These are phyloP conservation scores for Aleurites moluccanus DNA, from an alignment of 441 rosid genomes.

Conservation along the genomic window DNA sequence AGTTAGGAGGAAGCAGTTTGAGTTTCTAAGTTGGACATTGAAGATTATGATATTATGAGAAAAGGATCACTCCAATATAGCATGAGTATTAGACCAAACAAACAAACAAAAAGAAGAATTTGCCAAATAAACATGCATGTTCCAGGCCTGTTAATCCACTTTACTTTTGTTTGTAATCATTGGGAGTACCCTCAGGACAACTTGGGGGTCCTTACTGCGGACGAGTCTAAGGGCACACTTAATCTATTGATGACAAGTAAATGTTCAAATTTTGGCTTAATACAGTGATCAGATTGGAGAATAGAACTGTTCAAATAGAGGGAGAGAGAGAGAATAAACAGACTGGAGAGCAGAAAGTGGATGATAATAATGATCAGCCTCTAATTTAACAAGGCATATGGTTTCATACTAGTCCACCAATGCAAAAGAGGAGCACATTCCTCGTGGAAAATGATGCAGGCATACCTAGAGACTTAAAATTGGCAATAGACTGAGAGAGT, in stretches of 20 bases:
- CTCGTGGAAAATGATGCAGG: neutral
- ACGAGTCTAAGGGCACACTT: too few species aligned
- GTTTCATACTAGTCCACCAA: neutral
- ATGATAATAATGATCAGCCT: neutral
- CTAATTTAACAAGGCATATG: neutral
- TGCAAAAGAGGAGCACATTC: neutral
- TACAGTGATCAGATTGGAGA: neutral
- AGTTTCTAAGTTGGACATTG: neutral
- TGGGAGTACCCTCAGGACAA: too few species aligned
- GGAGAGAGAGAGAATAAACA: too few species aligned
- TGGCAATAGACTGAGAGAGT: too few species aligned
- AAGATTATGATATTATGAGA: neutral
- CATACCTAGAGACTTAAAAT: too few species aligned
- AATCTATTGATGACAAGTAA: neutral
- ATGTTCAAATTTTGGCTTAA: neutral
- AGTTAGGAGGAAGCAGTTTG: too few species aligned
- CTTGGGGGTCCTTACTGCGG: too few species aligned
- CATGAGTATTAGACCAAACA: neutral
- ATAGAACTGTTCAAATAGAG: too few species aligned
- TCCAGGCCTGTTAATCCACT: neutral
- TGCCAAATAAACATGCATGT: neutral
- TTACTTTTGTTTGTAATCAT: too few species aligned
- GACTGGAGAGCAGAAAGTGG: neutral
- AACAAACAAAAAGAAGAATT: too few species aligned
- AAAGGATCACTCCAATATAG: neutral